Conservation (phyloP, 768 basidiomycete species). For the Tulasnella sp. region DNA sequence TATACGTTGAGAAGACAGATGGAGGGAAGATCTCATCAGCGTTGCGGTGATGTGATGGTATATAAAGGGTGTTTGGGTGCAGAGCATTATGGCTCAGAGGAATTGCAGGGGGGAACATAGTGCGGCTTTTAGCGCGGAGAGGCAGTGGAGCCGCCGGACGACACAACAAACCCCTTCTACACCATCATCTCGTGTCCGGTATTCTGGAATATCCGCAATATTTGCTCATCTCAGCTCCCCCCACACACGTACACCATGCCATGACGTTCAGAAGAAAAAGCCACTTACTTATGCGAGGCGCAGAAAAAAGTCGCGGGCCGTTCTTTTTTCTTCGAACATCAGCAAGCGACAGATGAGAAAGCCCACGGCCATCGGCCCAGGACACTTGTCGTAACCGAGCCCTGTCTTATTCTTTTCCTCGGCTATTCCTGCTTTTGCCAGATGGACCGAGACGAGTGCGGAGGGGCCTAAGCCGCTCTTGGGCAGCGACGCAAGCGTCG, state of each 20-base stretch:
- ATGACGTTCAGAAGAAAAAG: background rate
- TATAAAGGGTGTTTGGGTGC: background rate
- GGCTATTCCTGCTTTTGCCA: background rate
- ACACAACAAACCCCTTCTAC: conserved; percentile 3
- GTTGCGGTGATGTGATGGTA: conserved; percentile 7
- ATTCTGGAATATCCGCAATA: conserved; percentile 10
- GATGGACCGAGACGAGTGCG: background rate
- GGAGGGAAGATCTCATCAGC: background rate
- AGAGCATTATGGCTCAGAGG: background rate
- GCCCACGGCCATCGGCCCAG: background rate
- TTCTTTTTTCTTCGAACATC: background rate
- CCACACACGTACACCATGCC: background rate
- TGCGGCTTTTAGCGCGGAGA: conserved; percentile 14
- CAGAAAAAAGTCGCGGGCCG: background rate
- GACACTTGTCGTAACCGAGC: background rate
- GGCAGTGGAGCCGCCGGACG: conserved; percentile 8
- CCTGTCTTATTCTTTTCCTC: background rate
- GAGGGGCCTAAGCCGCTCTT: background rate
- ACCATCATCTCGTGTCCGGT: background rate
- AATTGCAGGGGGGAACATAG: background rate
- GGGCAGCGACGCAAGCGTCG: background rate
- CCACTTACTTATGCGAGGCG: background rate
- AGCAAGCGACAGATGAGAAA: background rate
- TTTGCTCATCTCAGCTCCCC: background rate
- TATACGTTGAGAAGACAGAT: background rate